Percentiles rank a stretch among this genome's conserved stretches.
Evolutionary conservation across 352 stramenopile species (phyloP).

Genomic region (Nothophytophthora sp.): DNA sequence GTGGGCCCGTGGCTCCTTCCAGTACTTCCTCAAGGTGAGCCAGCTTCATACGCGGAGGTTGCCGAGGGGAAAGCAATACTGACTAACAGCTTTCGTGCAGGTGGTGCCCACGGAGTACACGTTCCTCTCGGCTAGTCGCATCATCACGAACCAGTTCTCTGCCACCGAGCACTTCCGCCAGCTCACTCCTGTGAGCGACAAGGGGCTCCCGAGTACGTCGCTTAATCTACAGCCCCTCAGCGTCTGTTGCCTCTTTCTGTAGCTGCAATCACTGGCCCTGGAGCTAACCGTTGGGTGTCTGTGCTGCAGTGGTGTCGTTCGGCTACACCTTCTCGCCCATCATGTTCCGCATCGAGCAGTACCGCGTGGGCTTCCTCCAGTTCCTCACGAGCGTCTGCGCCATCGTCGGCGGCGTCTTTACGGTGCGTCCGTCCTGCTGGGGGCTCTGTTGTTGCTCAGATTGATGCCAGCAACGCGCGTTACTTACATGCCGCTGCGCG

Average conservation of each 20-base stretch:
- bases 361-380: conserved; percentile 84
- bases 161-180: conserved; percentile 96
- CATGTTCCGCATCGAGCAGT: conserved; percentile 96
- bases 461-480: no score
- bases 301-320: conserved; percentile 93
- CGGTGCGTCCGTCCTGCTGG: no score
- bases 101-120: conserved; percentile 97
- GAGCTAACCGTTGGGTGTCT: conserved; percentile 9
- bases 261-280: no score
- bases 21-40: conserved; percentile 88
- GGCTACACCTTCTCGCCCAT: conserved; percentile 97
- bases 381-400: conserved; percentile 94
- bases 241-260: conserved; percentile 2
- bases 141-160: conserved; percentile 98
- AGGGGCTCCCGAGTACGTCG: conserved; percentile 77
- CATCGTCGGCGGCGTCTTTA: conserved; percentile 93
- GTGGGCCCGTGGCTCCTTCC: conserved; percentile 62
- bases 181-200: conserved; percentile 86
- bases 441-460: background rate
- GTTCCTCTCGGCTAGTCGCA: conserved; percentile 82
- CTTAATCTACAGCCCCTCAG: background rate
- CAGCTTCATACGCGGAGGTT: no score
- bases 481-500: conserved; percentile 3
- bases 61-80: no score
- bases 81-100: conserved; percentile 59